Evolutionary conservation across 345 rosid species (phyloP).

Genomic region (Eucalyptus pauciflora): DNA sequence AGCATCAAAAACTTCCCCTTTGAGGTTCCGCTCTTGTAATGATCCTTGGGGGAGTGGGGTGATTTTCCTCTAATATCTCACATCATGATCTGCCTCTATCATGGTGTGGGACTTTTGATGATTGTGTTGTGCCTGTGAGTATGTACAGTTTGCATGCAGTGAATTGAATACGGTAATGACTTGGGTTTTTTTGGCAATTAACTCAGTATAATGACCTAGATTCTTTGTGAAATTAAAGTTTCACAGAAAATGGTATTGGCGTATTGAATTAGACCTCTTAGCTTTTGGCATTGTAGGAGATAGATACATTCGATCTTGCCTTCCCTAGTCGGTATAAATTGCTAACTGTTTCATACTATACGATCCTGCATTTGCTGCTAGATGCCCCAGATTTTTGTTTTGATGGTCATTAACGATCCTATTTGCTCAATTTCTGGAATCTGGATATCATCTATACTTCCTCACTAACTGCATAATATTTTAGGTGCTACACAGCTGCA

Average conservation of each 20-base stretch:
- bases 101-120: neutral
- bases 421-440: neutral
- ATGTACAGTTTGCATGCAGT: neutral
- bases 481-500: constrained; percentile 85
- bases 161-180: neutral
- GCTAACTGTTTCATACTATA: neutral
- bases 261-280: neutral
- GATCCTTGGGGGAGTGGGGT: neutral
- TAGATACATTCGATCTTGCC: neutral
- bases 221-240: neutral
- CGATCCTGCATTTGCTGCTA: neutral
- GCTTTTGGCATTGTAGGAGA: neutral
- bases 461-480: neutral
- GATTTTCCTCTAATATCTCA: neutral
- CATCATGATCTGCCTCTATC: neutral
- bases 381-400: neutral
- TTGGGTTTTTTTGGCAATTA: neutral
- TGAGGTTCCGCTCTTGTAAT: neutral
- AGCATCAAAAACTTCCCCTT: neutral
- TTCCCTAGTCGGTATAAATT: neutral
- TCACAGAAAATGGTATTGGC: neutral
- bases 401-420: neutral
- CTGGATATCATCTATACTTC: neutral
- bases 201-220: neutral
- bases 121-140: neutral